Base-by-base conservation (phyloP, 2,329 filamentous ascomycete genomes). In the Hypocreales sp. region DNA sequence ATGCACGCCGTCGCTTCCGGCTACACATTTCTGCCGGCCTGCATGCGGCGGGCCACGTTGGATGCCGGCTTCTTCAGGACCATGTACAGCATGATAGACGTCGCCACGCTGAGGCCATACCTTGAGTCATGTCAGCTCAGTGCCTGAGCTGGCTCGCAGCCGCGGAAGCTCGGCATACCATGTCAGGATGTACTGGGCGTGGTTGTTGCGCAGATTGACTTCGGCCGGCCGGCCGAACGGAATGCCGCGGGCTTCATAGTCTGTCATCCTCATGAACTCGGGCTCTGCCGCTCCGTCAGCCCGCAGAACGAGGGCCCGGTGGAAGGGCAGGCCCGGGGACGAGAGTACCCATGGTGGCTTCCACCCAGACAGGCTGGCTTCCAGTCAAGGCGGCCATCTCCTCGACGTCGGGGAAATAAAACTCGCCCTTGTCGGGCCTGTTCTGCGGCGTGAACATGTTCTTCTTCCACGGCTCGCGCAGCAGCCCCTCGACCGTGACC, bases 371-470 rank as follows among this genome's bases (percentile, higher is more conserved):
- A 1, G 83, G 65, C 55, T 94, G 83, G 42, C 79, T 86, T 2
- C 80, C 82, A 15, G 74, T 75, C 48, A 83, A 55, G 34, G 61
- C 63, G 2, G 90, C 90, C 90, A 98, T 98, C 61, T 94, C 72
- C 42, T 67, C 54, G 15, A 98, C 82, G 52, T 93, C 87, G 0
- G 90, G 87, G 46, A 98, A 98, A 56, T 93, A 93, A 50, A 92
- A 98, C 51, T 84, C 76, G 32, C 77, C 72, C 46, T 74, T 73
- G 40, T 86, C 76, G 0, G 87, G 87, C 40, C 72, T 63, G 43
- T 98, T 98, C 0, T 79, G 74, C 0, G 90, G 90, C 30, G 90
- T 98, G 51, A 98, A 98, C 68, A 86, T 79, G 51, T 98, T 98
- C 65, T 87, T 92, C 67, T 92, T 90, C 71, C 82, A 92, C 7